phyloP scores from a whole-genome alignment of 148 eudicot genomes.

The Vaccinium myrtillus region DNA sequence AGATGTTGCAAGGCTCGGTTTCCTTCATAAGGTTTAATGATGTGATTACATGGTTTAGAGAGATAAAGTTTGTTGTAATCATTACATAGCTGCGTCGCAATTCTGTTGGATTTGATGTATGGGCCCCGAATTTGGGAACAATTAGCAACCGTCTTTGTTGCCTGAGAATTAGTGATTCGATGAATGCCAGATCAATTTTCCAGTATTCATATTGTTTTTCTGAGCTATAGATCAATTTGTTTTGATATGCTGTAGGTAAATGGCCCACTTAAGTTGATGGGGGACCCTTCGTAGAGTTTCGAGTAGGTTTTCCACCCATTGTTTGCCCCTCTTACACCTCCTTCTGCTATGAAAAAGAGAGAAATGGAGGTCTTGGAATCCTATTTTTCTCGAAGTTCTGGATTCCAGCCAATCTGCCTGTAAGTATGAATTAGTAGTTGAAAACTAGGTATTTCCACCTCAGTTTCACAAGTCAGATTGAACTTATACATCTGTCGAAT shows the following conservation, averaged over 20 bases:
- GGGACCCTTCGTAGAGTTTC: neutral
- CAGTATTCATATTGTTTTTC: neutral
- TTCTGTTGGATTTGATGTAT: neutral
- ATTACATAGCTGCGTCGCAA: neutral
- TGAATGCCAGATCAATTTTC: neutral
- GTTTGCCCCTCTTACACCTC: neutral
- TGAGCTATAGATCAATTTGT: neutral
- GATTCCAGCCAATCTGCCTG: neutral
- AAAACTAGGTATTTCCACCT: neutral
- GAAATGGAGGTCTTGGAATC: neutral
- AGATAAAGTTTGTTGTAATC: neutral
- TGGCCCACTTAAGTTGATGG: neutral
- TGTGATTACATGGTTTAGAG: neutral
- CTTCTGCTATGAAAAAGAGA: neutral
- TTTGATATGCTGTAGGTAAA: neutral
- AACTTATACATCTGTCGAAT: neutral
- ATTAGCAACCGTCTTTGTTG: neutral
- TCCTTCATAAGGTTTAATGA: neutral
- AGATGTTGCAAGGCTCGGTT: neutral
- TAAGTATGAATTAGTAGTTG: neutral
- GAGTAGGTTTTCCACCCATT: neutral
- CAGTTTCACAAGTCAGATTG: neutral
- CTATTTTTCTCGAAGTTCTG: neutral
- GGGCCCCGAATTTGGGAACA: neutral
- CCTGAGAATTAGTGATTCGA: neutral